Evolutionary conservation across 495 filamentous ascomycete species (phyloP).

Genomic region (Mycothermus thermophilus): DNA sequence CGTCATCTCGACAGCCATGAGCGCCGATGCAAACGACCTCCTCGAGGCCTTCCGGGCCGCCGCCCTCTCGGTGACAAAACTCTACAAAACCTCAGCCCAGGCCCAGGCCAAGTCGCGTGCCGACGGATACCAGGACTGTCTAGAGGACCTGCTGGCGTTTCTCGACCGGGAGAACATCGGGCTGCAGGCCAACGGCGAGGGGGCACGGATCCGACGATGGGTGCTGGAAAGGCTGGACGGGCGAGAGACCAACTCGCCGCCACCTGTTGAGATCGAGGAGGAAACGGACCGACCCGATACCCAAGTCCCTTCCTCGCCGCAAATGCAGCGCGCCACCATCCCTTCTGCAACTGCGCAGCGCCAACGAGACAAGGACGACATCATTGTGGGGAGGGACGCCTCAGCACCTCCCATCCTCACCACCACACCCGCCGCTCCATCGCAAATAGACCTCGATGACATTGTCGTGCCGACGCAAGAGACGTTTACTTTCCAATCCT

Average conservation of each 20-base stretch:
- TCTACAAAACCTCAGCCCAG: constrained; percentile 79
- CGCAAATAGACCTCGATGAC: constrained; percentile 18
- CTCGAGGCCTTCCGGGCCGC: constrained; percentile 83
- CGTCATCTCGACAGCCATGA: too few relatives aligned
- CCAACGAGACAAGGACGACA: constrained; percentile 24
- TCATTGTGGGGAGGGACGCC: constrained; percentile 31
- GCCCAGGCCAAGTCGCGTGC: constrained; percentile 59
- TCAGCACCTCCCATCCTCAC: constrained; percentile 16
- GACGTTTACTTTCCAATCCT: constrained; percentile 60
- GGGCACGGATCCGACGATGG: constrained; percentile 71
- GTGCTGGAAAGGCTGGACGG: constrained; percentile 64
- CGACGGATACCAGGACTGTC: constrained; percentile 83
- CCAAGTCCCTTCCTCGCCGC: constrained; percentile 42
- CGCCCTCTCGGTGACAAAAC: constrained; percentile 85
- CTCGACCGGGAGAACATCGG: constrained; percentile 70
- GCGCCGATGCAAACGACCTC: constrained; percentile 55
- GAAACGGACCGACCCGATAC: constrained; percentile 45
- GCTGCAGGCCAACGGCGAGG: constrained; percentile 63
- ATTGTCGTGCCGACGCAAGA: constrained; percentile 30
- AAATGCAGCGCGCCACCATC: constrained; percentile 41
- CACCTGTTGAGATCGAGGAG: constrained; percentile 62
- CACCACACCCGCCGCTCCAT: constrained; percentile 7
- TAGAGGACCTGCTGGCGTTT: constrained; percentile 77
- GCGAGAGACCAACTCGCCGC: constrained; percentile 28
- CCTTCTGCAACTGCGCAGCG: constrained; percentile 22